Conservation (phyloP, 73 alveolate species). For the Uronychia setigera region DNA sequence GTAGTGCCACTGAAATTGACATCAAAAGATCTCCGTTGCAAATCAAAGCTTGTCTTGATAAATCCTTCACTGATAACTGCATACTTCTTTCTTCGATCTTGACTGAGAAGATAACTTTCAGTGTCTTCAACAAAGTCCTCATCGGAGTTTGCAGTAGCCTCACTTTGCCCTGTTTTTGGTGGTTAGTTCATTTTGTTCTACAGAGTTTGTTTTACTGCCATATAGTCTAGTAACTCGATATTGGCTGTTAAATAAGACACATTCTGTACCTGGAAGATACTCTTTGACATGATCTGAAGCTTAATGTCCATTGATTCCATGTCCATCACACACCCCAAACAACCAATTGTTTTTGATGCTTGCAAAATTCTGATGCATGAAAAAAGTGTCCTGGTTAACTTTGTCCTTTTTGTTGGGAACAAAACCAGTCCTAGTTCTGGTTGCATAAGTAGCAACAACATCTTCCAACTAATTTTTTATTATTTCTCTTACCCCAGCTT, state of each 20-base stretch:
- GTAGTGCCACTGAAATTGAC: conserved; percentile 70
- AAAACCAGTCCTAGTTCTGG: conserved; percentile 51
- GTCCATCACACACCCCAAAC: conserved; percentile 98
- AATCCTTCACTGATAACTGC: conserved; percentile 42
- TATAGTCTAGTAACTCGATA: conserved; percentile 33
- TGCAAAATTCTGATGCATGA: conserved; percentile 43
- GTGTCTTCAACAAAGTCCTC: conserved; percentile 10
- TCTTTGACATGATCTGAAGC: conserved; percentile 88
- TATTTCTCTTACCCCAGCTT: neutral
- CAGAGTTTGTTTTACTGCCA: conserved; percentile 24
- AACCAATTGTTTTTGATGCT: conserved; percentile 70
- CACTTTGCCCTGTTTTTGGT: neutral
- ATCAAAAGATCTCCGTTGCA: conserved; percentile 45
- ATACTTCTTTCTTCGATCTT: conserved; percentile 31
- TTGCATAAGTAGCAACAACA: conserved; percentile 49
- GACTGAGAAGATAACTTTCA: conserved; percentile 1
- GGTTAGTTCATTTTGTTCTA: neutral
- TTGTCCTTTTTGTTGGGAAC: conserved; percentile 44
- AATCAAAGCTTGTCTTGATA: conserved; percentile 26
- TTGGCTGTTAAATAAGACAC: neutral
- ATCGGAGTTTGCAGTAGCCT: conserved; percentile 5
- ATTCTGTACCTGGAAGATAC: conserved; percentile 55
- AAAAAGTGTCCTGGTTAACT: conserved; percentile 56
- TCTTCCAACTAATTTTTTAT: neutral
- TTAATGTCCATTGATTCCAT: conserved; percentile 96